These are phyloP conservation scores for Syzygium jambos DNA, from an alignment of 345 rosid genomes.

Conservation along the genomic window DNA sequence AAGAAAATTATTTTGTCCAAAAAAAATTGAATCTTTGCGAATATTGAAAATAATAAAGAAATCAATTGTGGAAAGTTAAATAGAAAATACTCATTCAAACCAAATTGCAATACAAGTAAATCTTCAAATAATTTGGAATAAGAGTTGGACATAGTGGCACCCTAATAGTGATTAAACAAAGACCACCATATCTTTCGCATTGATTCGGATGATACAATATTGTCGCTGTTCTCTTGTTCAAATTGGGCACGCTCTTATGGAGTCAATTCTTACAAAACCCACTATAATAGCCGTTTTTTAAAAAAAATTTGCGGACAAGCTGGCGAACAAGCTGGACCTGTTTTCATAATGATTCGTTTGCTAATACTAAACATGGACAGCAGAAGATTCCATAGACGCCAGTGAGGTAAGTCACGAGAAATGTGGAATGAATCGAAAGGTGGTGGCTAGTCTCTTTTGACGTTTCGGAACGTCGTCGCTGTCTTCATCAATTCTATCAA, in stretches of 20 bases:
- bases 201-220: neutral
- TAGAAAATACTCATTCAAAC: neutral
- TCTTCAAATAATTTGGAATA: neutral
- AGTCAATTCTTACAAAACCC: neutral
- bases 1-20: neutral
- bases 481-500: neutral
- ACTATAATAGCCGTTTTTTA: fast-evolving
- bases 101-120: neutral
- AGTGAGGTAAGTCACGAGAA: neutral
- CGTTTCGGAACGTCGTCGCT: too few relatives aligned
- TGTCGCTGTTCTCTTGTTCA: fast-evolving
- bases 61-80: neutral
- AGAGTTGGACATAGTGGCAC: neutral
- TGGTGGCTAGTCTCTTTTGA: neutral
- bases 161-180: neutral
- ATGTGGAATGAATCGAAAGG: neutral
- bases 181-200: fast-evolving
- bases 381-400: neutral
- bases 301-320: neutral
- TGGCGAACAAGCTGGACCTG: neutral
- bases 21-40: neutral
- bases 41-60: neutral
- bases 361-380: neutral
- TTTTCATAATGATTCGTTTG: neutral
- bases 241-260: neutral